Conservation (phyloP, 805 yeast species). For the Helenozyma rhizophorensis region DNA sequence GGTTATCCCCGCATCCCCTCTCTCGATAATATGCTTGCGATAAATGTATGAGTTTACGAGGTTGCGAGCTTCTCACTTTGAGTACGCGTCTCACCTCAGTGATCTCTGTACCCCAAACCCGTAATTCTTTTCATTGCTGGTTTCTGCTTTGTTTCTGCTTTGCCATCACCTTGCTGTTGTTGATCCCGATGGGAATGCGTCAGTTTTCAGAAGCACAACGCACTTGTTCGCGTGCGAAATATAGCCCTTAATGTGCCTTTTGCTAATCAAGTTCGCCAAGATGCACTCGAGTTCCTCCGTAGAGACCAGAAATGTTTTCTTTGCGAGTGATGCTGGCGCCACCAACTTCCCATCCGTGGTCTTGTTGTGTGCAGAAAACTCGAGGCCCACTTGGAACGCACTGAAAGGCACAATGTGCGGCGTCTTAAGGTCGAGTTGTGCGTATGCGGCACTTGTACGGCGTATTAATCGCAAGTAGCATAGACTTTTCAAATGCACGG, state of each 20-base stretch:
- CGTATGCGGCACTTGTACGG: constrained; percentile 21
- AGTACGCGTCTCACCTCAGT: too few relatives aligned
- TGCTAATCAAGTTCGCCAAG: constrained; percentile 60
- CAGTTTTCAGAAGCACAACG: constrained; percentile 68
- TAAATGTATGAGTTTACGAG: too few relatives aligned
- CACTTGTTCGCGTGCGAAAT: constrained; percentile 71
- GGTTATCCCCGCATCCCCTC: too few relatives aligned
- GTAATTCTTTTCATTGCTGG: too few relatives aligned
- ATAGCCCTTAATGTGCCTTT: constrained; percentile 70
- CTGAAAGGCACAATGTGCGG: constrained; percentile 37
- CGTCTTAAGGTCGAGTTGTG: constrained; percentile 19
- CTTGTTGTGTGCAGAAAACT: constrained; percentile 10
- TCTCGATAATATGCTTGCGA: too few relatives aligned
- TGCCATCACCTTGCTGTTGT: too few relatives aligned
- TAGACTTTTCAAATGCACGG: constrained; percentile 47
- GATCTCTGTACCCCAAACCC: too few relatives aligned
- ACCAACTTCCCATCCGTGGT: not conserved
- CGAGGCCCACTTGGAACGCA: constrained; percentile 42
- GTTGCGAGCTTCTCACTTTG: too few relatives aligned
- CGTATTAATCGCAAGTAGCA: constrained; percentile 51
- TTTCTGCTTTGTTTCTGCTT: too few relatives aligned
- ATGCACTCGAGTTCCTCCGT: constrained; percentile 64
- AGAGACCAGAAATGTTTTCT: constrained; percentile 10
- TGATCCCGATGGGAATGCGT: constrained; percentile 72
- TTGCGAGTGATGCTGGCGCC: constrained; percentile 1